Evolutionary conservation across 768 basidiomycete genomes (phyloP).

Genomic region (Roridomyces roridus): DNA sequence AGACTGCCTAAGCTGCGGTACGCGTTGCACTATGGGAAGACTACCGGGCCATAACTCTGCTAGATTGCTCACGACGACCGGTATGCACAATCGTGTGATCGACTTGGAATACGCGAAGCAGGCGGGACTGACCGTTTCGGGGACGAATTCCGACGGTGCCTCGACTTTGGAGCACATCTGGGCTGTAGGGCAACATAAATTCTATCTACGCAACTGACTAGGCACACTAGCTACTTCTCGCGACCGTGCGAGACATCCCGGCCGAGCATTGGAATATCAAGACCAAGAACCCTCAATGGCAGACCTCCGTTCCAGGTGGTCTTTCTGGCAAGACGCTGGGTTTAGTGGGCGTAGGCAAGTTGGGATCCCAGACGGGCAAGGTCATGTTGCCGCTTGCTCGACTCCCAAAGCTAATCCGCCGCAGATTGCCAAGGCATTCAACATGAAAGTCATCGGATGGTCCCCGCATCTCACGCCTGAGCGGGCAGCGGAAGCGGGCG

Average conservation of each 20-base stretch:
- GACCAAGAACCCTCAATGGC: slow-evolving; percentile 56
- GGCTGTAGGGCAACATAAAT: slow-evolving; percentile 44
- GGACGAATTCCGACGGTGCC: slow-evolving; percentile 49
- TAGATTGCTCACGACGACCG: slow-evolving; percentile 68
- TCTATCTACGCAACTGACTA: background rate
- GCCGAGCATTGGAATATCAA: slow-evolving; percentile 57
- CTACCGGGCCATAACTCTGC: no score
- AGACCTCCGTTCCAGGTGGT: slow-evolving; percentile 54
- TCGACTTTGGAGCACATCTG: slow-evolving; percentile 71
- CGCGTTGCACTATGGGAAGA: no score
- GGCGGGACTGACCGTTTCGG: slow-evolving; percentile 58
- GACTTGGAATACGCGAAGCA: slow-evolving; percentile 51
- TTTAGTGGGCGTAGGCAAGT: slow-evolving; percentile 63
- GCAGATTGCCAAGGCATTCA: slow-evolving; percentile 64
- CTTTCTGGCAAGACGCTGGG: slow-evolving; percentile 63
- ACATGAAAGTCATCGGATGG: slow-evolving; percentile 68
- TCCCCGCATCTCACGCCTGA: slow-evolving; percentile 67
- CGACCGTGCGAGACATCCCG: slow-evolving; percentile 54
- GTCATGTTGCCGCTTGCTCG: slow-evolving; percentile 29
- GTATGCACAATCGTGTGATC: slow-evolving; percentile 53
- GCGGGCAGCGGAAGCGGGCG: slow-evolving; percentile 57
- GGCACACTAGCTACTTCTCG: slow-evolving; percentile 43
- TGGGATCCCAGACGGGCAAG: slow-evolving; percentile 59
- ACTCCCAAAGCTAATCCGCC: no score
- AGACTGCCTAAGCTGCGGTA: slow-evolving; percentile 62